phyloP scores from a whole-genome alignment of 306 rosid genomes.

The Begonia peltatifolia region DNA sequence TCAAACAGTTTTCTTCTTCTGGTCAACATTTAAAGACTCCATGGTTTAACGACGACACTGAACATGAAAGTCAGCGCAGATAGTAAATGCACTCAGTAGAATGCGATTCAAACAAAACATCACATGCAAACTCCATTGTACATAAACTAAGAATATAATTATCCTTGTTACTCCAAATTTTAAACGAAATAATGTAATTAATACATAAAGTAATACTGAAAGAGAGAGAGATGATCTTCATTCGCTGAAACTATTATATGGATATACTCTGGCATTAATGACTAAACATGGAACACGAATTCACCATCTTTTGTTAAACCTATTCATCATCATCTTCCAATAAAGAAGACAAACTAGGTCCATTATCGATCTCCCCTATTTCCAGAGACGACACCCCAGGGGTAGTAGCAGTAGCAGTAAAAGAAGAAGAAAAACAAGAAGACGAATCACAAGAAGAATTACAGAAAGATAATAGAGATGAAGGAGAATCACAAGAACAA shows the following conservation, averaged over 20 bases:
- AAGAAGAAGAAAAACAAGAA: slow-evolving; percentile 23
- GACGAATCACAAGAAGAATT: slow-evolving; percentile 15
- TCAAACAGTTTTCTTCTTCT: too few species aligned
- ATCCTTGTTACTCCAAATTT: too few species aligned
- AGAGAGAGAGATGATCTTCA: not conserved
- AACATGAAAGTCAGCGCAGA: too few species aligned
- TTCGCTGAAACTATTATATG: not conserved
- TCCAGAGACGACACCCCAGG: slow-evolving; percentile 23
- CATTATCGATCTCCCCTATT: slow-evolving; percentile 18
- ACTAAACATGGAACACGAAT: not conserved
- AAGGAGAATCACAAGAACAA: slow-evolving; percentile 8
- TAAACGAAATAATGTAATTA: too few species aligned
- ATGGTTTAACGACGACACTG: too few species aligned
- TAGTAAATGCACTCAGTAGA: too few species aligned
- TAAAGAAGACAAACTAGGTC: slow-evolving; percentile 28
- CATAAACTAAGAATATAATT: too few species aligned
- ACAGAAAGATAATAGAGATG: slow-evolving; percentile 25
- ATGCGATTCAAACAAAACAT: too few species aligned
- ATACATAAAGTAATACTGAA: not conserved
- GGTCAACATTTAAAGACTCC: too few species aligned
- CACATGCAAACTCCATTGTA: too few species aligned
- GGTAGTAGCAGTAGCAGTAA: slow-evolving; percentile 13
- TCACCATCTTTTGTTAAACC: not conserved
- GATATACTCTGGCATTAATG: too few species aligned
- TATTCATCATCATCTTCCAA: slow-evolving; percentile 1